Base-by-base conservation (phyloP, 164 flowering plant genomes). In the Litsea cubeba region DNA sequence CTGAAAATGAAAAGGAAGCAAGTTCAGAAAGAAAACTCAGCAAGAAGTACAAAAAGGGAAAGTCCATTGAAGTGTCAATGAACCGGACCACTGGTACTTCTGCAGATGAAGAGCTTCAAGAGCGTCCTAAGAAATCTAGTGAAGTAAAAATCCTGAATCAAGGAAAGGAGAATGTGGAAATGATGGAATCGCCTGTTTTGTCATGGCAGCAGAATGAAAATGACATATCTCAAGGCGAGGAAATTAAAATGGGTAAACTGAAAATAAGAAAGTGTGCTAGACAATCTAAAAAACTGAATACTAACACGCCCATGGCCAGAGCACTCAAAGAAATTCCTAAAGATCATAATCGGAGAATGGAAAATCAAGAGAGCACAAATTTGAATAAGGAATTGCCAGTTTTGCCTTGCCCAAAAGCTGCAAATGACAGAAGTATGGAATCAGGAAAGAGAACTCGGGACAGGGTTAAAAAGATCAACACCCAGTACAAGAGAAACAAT, bases 41-140 rank as follows among this genome's bases (percentile, higher is more conserved):
- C 26, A 81, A 74, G 35, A 75, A 70, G 68, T 26, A 26, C 20
- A 78, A 80, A 74, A 83, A 54, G 72, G 69, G 35, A 51, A 70
- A 50, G 60, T 4, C 20, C 22, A 54, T 5, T 7, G 50, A 25
- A 23, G 46, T 40, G 20, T 69, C 54, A 46, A 49, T 40, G 28
- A 51, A 14, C 72, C 23, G 18, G 5, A 50, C 14, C 35, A 25
- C 24, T 70, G 22, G 2, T 65, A 12, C 14, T 65, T 66, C 14
- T 11, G 50, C 72, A 26, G 50, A 72, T 23, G 20, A 69, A 75
- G 70, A 2, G 60, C 23, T 26, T 50, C 75, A 77, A 70, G 72
- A 65, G 50, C 64, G 62, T 62, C 58, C 28, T 54, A n/a, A 24
- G 46, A 32, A 60, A 63, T 75, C 78, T 66, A 64, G n/a, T 26